Conservation (phyloP, 2,329 filamentous ascomycete genomes). For the Fusarium transvaalense region DNA sequence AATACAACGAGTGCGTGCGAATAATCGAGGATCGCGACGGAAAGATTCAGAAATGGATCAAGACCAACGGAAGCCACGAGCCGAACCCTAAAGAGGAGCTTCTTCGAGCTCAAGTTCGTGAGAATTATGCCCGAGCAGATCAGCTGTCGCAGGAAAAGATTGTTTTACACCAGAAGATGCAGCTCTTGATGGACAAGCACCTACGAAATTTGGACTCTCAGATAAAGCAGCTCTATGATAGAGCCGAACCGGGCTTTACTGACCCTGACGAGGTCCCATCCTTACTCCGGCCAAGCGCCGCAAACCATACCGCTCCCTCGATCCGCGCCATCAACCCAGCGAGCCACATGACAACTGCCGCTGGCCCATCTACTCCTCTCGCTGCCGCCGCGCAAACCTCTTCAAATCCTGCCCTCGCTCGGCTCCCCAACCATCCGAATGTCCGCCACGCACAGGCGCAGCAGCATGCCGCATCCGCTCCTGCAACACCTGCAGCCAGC, state of each 20-base stretch:
- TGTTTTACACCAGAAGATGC: constrained; percentile 73
- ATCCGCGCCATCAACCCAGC: constrained; percentile 59
- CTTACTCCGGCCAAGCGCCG: constrained; percentile 68
- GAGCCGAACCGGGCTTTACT: constrained; percentile 70
- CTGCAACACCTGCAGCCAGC: constrained; percentile 70
- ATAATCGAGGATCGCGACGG: constrained; percentile 78
- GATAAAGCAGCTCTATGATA: constrained; percentile 72
- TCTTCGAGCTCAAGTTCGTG: constrained; percentile 73
- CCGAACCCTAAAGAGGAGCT: constrained; percentile 81
- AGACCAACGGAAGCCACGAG: constrained; percentile 78
- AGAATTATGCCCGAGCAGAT: constrained; percentile 77
- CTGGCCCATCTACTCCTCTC: constrained; percentile 47
- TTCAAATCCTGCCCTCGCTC: constrained; percentile 58
- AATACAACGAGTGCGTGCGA: constrained; percentile 75
- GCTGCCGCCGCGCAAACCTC: constrained; percentile 49
- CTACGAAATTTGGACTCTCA: constrained; percentile 71
- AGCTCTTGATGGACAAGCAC: constrained; percentile 72
- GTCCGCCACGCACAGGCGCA: constrained; percentile 64
- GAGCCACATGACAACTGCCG: constrained; percentile 50
- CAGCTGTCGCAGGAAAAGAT: constrained; percentile 82
- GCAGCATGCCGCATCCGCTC: constrained; percentile 67
- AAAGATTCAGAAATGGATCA: constrained; percentile 85
- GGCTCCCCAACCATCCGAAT: constrained; percentile 60
- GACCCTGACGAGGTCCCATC: constrained; percentile 74
- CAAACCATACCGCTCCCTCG: constrained; percentile 61